These are phyloP conservation scores for Penstemon davidsonii DNA, from an alignment of 257 asterid species.

Conservation along the genomic window DNA sequence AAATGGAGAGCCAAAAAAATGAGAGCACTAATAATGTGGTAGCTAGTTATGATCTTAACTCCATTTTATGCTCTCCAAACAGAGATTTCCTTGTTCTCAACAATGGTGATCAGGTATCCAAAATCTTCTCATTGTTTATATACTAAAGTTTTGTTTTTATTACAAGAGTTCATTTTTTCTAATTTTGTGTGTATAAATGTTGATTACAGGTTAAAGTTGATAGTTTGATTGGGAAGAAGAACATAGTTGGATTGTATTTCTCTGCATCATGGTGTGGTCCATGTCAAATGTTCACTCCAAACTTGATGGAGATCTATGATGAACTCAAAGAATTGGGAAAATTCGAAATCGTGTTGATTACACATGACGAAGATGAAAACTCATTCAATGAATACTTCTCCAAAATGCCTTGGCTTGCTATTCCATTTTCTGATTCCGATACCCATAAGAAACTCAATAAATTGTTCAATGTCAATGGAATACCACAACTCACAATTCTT, in stretches of 20 bases:
- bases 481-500: slow-evolving; percentile 73
- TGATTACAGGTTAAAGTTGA: slow-evolving; percentile 54
- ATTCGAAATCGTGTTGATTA: slow-evolving; percentile 73
- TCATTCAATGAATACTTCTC: slow-evolving; percentile 65
- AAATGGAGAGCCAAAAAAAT: slow-evolving; percentile 21
- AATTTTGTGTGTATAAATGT: neutral
- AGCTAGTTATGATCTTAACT: slow-evolving; percentile 33
- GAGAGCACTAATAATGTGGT: neutral
- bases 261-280: slow-evolving; percentile 99
- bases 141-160: neutral
- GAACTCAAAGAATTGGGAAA: slow-evolving; percentile 46
- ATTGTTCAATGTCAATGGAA: slow-evolving; percentile 58
- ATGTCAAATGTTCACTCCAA: slow-evolving; percentile 73
- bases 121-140: neutral
- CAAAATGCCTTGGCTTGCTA: slow-evolving; percentile 92
- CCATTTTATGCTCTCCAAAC: slow-evolving; percentile 45
- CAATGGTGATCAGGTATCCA: slow-evolving; percentile 69
- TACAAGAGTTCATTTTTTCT: neutral
- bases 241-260: slow-evolving; percentile 71
- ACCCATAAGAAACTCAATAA: slow-evolving; percentile 47
- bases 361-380: slow-evolving; percentile 60
- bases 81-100: slow-evolving; percentile 78
- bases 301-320: slow-evolving; percentile 60
- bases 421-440: slow-evolving; percentile 76
- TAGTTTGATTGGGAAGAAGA: slow-evolving; percentile 43